Percentiles rank a stretch among this genome's conserved stretches.
phyloP scores from a whole-genome alignment of 179 eudicot species.

The Heliamphora pulchella region DNA sequence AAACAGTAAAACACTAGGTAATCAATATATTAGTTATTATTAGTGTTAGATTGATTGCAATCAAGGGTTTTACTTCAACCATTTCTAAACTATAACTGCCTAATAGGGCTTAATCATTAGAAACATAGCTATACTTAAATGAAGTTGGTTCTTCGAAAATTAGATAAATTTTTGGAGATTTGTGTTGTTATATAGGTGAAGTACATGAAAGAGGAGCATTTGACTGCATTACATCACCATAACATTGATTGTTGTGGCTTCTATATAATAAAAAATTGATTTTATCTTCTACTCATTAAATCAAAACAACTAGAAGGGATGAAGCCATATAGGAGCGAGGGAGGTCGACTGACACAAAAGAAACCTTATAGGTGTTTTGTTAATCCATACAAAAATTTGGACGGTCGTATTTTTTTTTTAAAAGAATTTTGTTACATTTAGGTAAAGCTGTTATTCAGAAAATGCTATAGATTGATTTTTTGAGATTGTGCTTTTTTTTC shows the following conservation, averaged over 20 bases:
- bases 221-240: not conserved
- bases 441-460: not conserved
- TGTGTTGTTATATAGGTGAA: not conserved
- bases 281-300: not conserved
- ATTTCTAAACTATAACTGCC: not conserved
- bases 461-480: not conserved
- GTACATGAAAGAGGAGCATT: not conserved
- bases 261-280: not conserved
- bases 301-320: not conserved
- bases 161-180: not conserved
- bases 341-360: not conserved
- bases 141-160: not conserved
- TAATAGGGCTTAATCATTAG: not conserved
- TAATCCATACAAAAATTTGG: not conserved
- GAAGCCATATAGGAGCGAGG: not conserved
- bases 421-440: not conserved
- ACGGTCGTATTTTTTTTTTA: not conserved
- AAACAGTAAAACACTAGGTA: not conserved
- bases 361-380: not conserved
- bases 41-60: not conserved
- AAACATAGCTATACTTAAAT: not conserved
- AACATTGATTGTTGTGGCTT: not conserved
- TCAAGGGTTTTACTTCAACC: not conserved
- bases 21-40: not conserved
- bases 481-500: not conserved